A percentile compares a stretch with the other conserved stretches of the same genome.
Evolutionary conservation across 2,329 filamentous ascomycete genomes (phyloP).

Genomic region (Aspergillus glaucus): DNA sequence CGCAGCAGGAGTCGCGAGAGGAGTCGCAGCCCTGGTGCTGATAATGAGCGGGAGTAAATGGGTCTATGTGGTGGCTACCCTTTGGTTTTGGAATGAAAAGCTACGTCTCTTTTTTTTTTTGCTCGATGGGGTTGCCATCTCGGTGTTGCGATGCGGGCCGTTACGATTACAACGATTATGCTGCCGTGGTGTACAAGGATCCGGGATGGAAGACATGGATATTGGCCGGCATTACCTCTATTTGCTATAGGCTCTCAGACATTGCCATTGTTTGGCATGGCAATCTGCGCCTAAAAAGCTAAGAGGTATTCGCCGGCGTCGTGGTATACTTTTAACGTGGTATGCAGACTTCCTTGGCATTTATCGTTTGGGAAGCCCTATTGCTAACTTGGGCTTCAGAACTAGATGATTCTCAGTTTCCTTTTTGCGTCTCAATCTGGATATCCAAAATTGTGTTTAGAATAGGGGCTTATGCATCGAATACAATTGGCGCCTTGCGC

Average conservation of each 20-base stretch:
- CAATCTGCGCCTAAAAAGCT: neutral
- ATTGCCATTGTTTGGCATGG: neutral
- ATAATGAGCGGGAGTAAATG: slow-evolving; percentile 27
- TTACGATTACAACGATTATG: neutral
- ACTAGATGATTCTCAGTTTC: neutral
- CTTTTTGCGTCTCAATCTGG: neutral
- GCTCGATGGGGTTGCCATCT: no score
- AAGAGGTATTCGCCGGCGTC: slow-evolving; percentile 22
- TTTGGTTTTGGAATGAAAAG: neutral
- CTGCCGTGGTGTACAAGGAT: neutral
- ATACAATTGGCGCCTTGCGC: no score
- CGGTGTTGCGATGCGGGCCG: no score
- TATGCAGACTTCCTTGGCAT: slow-evolving; percentile 11
- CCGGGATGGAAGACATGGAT: neutral
- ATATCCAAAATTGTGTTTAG: slow-evolving; percentile 3
- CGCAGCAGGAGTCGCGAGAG: slow-evolving; percentile 42
- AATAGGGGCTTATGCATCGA: neutral
- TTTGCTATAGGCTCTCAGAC: neutral
- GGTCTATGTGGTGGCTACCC: neutral
- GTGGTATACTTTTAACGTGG: slow-evolving; percentile 19
- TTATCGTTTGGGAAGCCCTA: neutral
- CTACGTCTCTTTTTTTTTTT: no score
- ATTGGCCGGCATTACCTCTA: slow-evolving; percentile 18
- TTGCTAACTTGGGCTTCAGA: neutral
- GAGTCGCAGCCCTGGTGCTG: slow-evolving; percentile 40